Conservation (phyloP, 192 early-diverging fungal genomes). For the Phlyctochytrium bullatum region DNA sequence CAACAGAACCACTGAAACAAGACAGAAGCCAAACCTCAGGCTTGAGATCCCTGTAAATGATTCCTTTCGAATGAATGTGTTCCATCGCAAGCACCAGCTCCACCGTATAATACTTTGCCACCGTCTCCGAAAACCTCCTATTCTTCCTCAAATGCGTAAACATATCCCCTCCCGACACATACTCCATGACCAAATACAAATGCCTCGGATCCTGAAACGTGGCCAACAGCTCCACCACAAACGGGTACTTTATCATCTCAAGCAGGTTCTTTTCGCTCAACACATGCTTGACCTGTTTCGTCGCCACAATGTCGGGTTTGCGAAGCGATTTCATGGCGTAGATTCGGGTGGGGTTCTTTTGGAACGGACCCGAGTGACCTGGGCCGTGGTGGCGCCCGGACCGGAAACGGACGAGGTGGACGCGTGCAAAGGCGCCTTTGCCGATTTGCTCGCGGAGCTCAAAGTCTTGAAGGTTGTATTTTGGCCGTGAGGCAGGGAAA, state of each 20-base stretch:
- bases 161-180: conserved; percentile 64
- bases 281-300: conserved; percentile 42
- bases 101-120: conserved; percentile 64
- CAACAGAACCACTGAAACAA: neutral
- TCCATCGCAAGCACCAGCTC: conserved; percentile 66
- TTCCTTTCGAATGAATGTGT: conserved; percentile 66
- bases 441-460: conserved; percentile 38
- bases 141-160: conserved; percentile 71
- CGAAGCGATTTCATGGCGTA: conserved; percentile 43
- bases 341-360: conserved; percentile 2
- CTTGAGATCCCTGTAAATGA: conserved; percentile 71
- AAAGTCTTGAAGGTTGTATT: conserved; percentile 30
- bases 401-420: conserved; percentile 31
- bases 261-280: conserved; percentile 43
- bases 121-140: conserved; percentile 58
- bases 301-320: conserved; percentile 37
- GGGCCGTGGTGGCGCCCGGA: neutral
- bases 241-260: conserved; percentile 27
- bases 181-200: conserved; percentile 41
- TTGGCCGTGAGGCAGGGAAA: no score
- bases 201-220: conserved; percentile 40
- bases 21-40: conserved; percentile 41
- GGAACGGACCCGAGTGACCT: neutral
- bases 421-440: conserved; percentile 40
- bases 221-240: conserved; percentile 33